Evolutionary conservation across 805 yeast species (phyloP).

Genomic region (Kodamaea leandrae): DNA sequence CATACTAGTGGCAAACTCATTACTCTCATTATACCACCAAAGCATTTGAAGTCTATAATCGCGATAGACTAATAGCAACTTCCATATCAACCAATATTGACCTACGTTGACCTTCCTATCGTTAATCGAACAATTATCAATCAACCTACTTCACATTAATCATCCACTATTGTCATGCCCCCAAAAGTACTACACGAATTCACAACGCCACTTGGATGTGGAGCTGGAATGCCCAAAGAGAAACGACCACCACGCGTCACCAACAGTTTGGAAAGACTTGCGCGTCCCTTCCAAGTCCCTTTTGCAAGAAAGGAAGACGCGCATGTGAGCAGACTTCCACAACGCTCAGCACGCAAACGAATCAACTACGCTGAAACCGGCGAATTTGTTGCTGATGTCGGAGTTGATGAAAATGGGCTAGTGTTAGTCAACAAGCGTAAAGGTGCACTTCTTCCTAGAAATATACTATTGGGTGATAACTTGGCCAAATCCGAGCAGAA

Average conservation of each 20-base stretch:
- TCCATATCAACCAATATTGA: no score
- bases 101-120: no score
- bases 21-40: neutral
- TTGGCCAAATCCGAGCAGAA: constrained; percentile 34
- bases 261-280: constrained; percentile 51
- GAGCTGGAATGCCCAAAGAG: constrained; percentile 62
- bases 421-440: constrained; percentile 21
- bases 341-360: constrained; percentile 31
- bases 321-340: constrained; percentile 15
- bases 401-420: constrained; percentile 33
- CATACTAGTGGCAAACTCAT: no score
- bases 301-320: constrained; percentile 28
- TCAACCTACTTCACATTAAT: no score
- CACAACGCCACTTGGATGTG: constrained; percentile 58
- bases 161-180: neutral
- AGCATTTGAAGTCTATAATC: neutral
- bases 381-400: constrained; percentile 19
- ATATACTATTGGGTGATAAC: constrained; percentile 42
- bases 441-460: constrained; percentile 62
- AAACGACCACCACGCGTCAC: constrained; percentile 53
- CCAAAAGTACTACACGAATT: constrained; percentile 28
- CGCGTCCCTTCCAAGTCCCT: constrained; percentile 71
- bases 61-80: neutral
- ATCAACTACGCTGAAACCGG: constrained; percentile 31
- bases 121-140: no score